phyloP scores from a whole-genome alignment of 2,329 filamentous ascomycete genomes.

The Penicillium sclerotigenum region DNA sequence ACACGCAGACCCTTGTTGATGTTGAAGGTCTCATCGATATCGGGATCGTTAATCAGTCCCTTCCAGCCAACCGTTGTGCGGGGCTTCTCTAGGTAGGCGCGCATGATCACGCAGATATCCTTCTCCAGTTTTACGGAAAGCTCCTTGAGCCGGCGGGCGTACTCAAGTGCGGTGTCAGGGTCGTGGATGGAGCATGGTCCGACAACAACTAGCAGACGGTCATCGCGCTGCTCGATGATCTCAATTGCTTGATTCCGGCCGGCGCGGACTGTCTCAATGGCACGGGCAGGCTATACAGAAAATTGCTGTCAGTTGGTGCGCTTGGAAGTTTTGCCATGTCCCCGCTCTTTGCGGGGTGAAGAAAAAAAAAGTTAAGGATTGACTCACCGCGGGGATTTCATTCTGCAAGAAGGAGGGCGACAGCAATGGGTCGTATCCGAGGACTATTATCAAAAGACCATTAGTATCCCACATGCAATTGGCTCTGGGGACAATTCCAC shows the following conservation, averaged over 20 bases:
- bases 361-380: slow-evolving; percentile 52
- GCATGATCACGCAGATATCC: slow-evolving; percentile 93
- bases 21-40: slow-evolving; percentile 94
- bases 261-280: slow-evolving; percentile 43
- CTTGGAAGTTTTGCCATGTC: slow-evolving; percentile 53
- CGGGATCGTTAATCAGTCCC: slow-evolving; percentile 97
- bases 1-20: slow-evolving; percentile 98
- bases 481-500: slow-evolving; percentile 7
- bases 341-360: slow-evolving; percentile 64
- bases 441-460: slow-evolving; percentile 59
- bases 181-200: slow-evolving; percentile 98
- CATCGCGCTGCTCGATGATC: slow-evolving; percentile 71
- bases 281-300: slow-evolving; percentile 34
- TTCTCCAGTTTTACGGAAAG: slow-evolving; percentile 74
- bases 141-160: slow-evolving; percentile 73
- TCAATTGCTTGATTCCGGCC: slow-evolving; percentile 58
- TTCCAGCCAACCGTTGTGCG: slow-evolving; percentile 99
- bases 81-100: slow-evolving; percentile 97
- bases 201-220: slow-evolving; percentile 89
- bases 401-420: slow-evolving; percentile 80
- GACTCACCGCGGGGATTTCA: slow-evolving; percentile 68
- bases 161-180: slow-evolving; percentile 81
- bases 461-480: neutral
- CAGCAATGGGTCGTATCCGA: slow-evolving; percentile 91
- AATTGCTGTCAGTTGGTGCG: slow-evolving; percentile 15